Base-by-base conservation (phyloP, 768 basidiomycete genomes). In the Auricularia sp. region DNA sequence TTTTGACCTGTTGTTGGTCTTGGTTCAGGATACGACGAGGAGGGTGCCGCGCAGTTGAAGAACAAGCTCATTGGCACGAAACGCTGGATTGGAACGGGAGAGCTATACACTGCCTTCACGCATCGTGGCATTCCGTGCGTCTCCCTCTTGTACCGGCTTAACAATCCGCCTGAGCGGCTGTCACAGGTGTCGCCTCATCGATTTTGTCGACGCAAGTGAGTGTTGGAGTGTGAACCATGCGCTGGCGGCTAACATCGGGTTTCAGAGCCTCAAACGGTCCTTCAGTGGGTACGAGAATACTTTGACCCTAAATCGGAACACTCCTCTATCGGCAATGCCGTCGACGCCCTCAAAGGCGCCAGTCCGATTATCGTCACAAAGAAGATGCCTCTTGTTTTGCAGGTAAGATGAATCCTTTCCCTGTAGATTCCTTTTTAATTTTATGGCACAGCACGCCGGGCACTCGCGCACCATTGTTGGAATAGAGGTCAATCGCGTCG, bases 401-500 rank as follows among this genome's bases (percentile, higher is more conserved):
- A 29, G 53, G 53, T 54, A 54, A 3, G 53, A 3, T 10, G 7
- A 7, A 8, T 7, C 29, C 53, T 7, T n/a, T 18, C 7, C 64
- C 23, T n/a, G 14, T 36, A 3, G 64, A 34, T 3, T 14, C 29
- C 2, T 35, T 44, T 10, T 54, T 1, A 10, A 1, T 29, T 3
- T 14, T 44, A 3, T 29, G 2, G 21, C 87, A 96, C 87, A 96
- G 77, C 86, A 91, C 70, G 72, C 80, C 6, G 91, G 92, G 0
- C 93, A 97, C 75, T 97, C 93, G n/a, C 76, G 89, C 33, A 87
- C 88, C 3, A 84, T 97, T 12, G 80, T 97, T 2, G 93, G 93
- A 1, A 94, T 88, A 68, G 91, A 95, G 73, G 74, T 86, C 44
- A 78, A 77, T 62, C 83, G 80, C 68, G 77, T 77, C 16, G 87